Evolutionary conservation across 768 basidiomycete species (phyloP).

Genomic region (Russula earlei): DNA sequence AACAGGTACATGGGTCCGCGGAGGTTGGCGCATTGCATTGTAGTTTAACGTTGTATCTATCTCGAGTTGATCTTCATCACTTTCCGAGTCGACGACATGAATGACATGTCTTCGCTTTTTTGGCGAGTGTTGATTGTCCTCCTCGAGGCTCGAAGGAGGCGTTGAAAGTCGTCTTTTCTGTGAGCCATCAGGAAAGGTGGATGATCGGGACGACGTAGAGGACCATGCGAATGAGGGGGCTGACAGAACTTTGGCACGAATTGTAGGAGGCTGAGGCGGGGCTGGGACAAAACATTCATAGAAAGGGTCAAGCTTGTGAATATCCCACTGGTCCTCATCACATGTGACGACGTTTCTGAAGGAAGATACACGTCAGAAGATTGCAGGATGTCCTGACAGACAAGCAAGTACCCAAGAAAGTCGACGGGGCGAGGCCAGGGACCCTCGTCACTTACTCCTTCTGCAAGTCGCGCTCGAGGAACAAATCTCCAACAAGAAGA

Average conservation of each 20-base stretch:
- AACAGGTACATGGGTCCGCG: slow-evolving; percentile 11
- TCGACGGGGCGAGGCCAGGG: slow-evolving; percentile 57
- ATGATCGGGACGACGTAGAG: slow-evolving; percentile 14
- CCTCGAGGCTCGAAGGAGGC: slow-evolving; percentile 13
- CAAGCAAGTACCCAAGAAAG: slow-evolving; percentile 55
- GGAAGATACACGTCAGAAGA: neutral
- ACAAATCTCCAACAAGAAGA: slow-evolving; percentile 71
- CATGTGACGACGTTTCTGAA: slow-evolving; percentile 40
- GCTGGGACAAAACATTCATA: slow-evolving; percentile 53
- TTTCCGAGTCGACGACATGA: slow-evolving; percentile 22
- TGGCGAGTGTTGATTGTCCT: slow-evolving; percentile 1
- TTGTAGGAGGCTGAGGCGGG: slow-evolving; percentile 23
- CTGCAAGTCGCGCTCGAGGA: slow-evolving; percentile 52
- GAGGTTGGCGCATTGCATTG: neutral
- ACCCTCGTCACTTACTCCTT: slow-evolving; percentile 56
- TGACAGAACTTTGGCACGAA: slow-evolving; percentile 20
- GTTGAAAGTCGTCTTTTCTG: slow-evolving; percentile 14
- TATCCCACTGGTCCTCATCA: slow-evolving; percentile 77
- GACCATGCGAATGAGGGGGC: slow-evolving; percentile 8
- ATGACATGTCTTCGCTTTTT: slow-evolving; percentile 15
- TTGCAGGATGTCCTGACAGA: neutral
- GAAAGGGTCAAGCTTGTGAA: slow-evolving; percentile 70
- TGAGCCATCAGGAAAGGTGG: neutral
- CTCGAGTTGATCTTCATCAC: slow-evolving; percentile 34
- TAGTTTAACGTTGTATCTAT: slow-evolving; percentile 42